These are phyloP conservation scores for Polychytrium aggregatum DNA, from an alignment of 192 early-diverging fungal genomes.

Conservation along the genomic window DNA sequence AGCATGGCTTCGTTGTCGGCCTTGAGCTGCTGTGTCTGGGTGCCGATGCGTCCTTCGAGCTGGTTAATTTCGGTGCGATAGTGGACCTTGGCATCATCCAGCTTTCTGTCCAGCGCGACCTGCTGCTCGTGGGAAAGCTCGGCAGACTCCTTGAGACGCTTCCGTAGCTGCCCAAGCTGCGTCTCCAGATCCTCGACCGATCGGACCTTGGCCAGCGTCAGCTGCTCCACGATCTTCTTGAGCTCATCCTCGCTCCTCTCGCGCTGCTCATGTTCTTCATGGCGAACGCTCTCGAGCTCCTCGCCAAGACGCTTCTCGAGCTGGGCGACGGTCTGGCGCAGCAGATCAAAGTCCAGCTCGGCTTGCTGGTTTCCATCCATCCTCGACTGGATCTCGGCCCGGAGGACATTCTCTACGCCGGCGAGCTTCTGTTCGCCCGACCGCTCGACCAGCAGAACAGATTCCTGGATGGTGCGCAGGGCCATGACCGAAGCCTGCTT, in stretches of 20 bases:
- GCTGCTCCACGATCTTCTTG: constrained; percentile 16
- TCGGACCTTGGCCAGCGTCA: constrained; percentile 16
- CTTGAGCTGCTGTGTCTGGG: not conserved
- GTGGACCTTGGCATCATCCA: constrained; percentile 2
- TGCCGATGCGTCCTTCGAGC: constrained; percentile 8
- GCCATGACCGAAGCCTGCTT: constrained; percentile 4
- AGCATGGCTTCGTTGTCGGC: not conserved
- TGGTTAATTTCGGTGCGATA: constrained; percentile 5
- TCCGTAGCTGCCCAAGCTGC: constrained; percentile 18
- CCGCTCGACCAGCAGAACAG: constrained; percentile 14
- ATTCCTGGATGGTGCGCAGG: constrained; percentile 23
- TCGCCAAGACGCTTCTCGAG: constrained; percentile 6
- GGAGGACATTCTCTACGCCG: constrained; percentile 26
- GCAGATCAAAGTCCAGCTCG: constrained; percentile 1
- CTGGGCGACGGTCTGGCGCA: not conserved
- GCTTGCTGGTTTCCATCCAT: constrained; percentile 5
- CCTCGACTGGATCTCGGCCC: constrained; percentile 25
- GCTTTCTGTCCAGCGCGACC: constrained; percentile 7
- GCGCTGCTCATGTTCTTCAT: constrained; percentile 4
- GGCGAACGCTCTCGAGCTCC: constrained; percentile 9
- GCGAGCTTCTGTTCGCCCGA: constrained; percentile 11
- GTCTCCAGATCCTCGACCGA: constrained; percentile 24
- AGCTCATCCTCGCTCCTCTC: constrained; percentile 14
- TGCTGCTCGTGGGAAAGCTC: constrained; percentile 10
- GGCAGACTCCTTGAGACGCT: constrained; percentile 19